Evolutionary conservation across 352 stramenopile species (phyloP), one percentile per base, ranked within the genome.

Genomic region (Globisporangium viniferum): DNA sequence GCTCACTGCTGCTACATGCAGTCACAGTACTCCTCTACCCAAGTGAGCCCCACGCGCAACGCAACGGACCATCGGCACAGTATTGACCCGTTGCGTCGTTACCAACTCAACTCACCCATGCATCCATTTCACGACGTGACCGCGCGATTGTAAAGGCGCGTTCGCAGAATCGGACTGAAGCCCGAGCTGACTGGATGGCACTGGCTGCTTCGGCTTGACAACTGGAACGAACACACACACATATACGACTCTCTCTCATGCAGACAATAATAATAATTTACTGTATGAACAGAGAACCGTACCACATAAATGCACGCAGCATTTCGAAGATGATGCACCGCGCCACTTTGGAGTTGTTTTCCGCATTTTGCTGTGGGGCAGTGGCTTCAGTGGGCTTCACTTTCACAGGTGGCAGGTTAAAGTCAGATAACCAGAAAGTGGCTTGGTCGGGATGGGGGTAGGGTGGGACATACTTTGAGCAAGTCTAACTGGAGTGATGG

Each of bases 111-210:
- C 31, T 5, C 10, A 57, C 24, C 51, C 3, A 46, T 29, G 0
- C 18, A 51, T 24, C 44, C 44, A 22, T 24, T 51, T 51, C 9
- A 56, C 49, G n/a, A 31, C 10, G 22, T 22, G 56, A 46, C 33
- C 33, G 33, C 20, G 3, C 35, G 49, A 22, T 62, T 62, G 56
- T 62, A 62, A 62, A 62, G 33, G 56, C 33, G 56, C 56, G 56
- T 62, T 62, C 56, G 33, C 35, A 33, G 56, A 49, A n/a, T 49
- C 56, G 36, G 31, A 22, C 55, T 61, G 31, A 18, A 20, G 31
- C 6, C 1, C 8, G 31, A 62, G 56, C 27, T 49, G 33, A 31
- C 49, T 56, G 49, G 44, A 51, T 51, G 44, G 44, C 18, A n/a
- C 44, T 51, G 44, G 44, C 18, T 51, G 44, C 44, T 51, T 51